Evolutionary conservation across 179 eudicot species (phyloP), one percentile per base, ranked within the genome.

Genomic region (Carnegiea gigantea): DNA sequence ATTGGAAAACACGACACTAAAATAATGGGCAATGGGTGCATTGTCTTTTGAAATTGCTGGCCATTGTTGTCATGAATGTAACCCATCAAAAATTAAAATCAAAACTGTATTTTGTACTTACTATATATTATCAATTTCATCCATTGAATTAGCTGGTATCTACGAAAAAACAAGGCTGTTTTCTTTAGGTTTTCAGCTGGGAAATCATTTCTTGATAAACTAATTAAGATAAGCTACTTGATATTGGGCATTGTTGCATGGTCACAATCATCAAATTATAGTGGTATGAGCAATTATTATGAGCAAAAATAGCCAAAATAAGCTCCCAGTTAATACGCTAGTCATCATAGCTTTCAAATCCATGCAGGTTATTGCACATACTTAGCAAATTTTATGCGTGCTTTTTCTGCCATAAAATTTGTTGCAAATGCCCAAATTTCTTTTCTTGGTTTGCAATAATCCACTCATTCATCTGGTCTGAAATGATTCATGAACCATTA

Each of bases 191-290:
- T 24, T 62, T 62, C 68, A 62, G 68, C 68, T 62, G 21, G 68
- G 15, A 62, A 6, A 64, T n/a, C 23, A 70, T 5, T 21, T 28
- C 9, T 6, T 70, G 24, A 5, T 48, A 0, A 74, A 46, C 54
- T 59, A 74, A 46, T 33, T 59, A n/a, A 23, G 36, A 51, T 74
- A n/a, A 14, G 44, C 59, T 74, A 74, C 17, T n/a, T 48, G 60
- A 70, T 70, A 36, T 30, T 33, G 73, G 44, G 11, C 9, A 14
- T 15, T 46, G 10, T 74, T 15, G 1, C 5, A 21, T 49, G 21
- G 78, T 75, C 64, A 75, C 78, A 14, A 75, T 75, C 78, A 75
- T 75, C 64, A 15, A 75, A 75, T 75, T 51, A 44, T 12, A 24
- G 18, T 49, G 64, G 20, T 6, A 75, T 75, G 13, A 51, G 11